These are phyloP conservation scores for Pulveroboletus sp. DNA, from an alignment of 768 basidiomycete genomes.

Conservation along the genomic window DNA sequence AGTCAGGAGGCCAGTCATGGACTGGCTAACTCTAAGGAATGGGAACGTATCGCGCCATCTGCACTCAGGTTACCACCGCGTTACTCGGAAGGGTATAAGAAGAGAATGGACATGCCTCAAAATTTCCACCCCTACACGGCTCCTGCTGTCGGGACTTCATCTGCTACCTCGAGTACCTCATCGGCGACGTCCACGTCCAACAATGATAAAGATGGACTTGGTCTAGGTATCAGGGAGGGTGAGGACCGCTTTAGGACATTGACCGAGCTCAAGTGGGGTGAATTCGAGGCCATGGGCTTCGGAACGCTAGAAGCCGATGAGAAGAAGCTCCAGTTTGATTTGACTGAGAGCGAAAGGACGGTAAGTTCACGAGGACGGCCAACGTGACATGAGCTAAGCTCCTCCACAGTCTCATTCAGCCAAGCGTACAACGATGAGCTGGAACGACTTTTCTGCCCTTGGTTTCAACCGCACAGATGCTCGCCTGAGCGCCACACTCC, in stretches of 20 bases:
- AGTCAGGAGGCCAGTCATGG: conserved; percentile 25
- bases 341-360: conserved; percentile 81
- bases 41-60: conserved; percentile 66
- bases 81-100: conserved; percentile 73
- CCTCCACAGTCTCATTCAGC: conserved; percentile 49
- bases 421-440: conserved; percentile 81
- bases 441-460: conserved; percentile 82
- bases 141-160: conserved; percentile 30
- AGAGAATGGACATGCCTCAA: conserved; percentile 64
- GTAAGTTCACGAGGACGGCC: conserved; percentile 29
- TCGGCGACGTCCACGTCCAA: conserved; percentile 32
- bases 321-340: conserved; percentile 86
- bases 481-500: conserved; percentile 74
- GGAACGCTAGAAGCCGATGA: conserved; percentile 44
- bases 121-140: conserved; percentile 51
- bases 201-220: conserved; percentile 30
- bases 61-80: conserved; percentile 57
- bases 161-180: conserved; percentile 40
- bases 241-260: conserved; percentile 75
- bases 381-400: conserved; percentile 6
- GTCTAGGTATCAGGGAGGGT: conserved; percentile 36
- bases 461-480: conserved; percentile 81
- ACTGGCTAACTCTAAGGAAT: conserved; percentile 62
- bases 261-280: conserved; percentile 87
- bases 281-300: conserved; percentile 85